These are phyloP conservation scores for Colletotrichum australisinense DNA, from an alignment of 2,329 filamentous ascomycete species.

Conservation along the genomic window DNA sequence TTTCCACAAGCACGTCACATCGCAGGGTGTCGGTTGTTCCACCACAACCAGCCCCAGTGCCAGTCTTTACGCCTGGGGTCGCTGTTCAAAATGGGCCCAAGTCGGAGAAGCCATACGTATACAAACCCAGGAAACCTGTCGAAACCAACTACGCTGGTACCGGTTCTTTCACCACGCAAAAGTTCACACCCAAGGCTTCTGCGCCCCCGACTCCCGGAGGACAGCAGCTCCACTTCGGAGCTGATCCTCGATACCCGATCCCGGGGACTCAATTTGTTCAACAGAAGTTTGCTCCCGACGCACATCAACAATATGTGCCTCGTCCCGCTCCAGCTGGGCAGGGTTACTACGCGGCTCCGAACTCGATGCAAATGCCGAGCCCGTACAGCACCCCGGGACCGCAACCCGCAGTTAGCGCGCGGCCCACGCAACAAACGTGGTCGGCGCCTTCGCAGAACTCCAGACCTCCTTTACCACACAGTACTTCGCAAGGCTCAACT, in stretches of 20 bases:
- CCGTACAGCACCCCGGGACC: conserved; percentile 21
- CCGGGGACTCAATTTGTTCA: conserved; percentile 37
- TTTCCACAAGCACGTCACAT: conserved; percentile 43
- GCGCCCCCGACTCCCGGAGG: conserved; percentile 41
- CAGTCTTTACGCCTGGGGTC: conserved; percentile 4
- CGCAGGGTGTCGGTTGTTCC: conserved; percentile 17
- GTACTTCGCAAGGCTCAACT: conserved; percentile 4
- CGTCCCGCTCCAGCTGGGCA: not conserved
- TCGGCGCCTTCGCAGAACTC: conserved; percentile 14
- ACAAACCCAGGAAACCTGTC: conserved; percentile 59
- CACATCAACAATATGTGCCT: conserved; percentile 7
- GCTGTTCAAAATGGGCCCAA: conserved; percentile 36
- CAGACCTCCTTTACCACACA: not conserved
- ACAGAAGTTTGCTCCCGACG: conserved; percentile 40
- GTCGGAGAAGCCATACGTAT: conserved; percentile 62
- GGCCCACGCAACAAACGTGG: conserved; percentile 22
- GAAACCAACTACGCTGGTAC: conserved; percentile 39
- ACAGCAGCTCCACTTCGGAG: conserved; percentile 43
- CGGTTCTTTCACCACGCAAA: conserved; percentile 47
- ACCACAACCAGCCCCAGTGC: conserved; percentile 33
- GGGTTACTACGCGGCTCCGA: conserved; percentile 4
- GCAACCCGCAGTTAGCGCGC: conserved; percentile 3
- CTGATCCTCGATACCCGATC: conserved; percentile 43
- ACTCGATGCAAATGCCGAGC: conserved; percentile 8
- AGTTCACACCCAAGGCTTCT: conserved; percentile 46